Evolutionary conservation across 2,329 filamentous ascomycete genomes (phyloP).

Genomic region (Helotiales sp.): DNA sequence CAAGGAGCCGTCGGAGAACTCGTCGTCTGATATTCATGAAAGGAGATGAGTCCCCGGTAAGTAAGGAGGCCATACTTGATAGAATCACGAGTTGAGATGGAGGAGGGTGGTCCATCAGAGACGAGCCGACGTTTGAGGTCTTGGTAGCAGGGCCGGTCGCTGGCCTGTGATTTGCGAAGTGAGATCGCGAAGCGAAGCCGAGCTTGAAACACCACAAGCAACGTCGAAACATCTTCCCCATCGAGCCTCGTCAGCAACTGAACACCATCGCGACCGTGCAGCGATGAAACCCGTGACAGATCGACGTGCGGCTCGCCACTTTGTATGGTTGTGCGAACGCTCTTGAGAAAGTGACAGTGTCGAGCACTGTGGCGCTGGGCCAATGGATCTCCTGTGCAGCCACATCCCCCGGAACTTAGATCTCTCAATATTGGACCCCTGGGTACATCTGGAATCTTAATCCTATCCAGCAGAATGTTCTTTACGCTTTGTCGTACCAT

Average conservation of each 20-base stretch:
- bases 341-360: not conserved
- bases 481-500: not conserved
- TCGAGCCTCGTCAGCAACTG: not conserved
- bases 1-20: not conserved
- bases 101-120: not conserved
- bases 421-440: not conserved
- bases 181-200: not conserved
- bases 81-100: not conserved
- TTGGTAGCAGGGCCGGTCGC: not conserved
- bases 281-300: slow-evolving; percentile 5
- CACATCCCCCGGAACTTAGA: not conserved
- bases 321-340: not conserved
- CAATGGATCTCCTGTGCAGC: not conserved
- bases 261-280: not conserved
- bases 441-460: not conserved
- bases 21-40: slow-evolving; percentile 8
- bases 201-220: not conserved
- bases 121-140: not conserved
- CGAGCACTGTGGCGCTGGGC: not conserved
- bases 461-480: not conserved
- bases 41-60: slow-evolving; percentile 3
- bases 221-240: not conserved
- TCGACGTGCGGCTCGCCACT: not conserved
- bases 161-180: not conserved
- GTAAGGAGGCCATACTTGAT: not conserved